A percentile compares a stretch with the other conserved stretches of the same genome.
Conservation (phyloP, 495 filamentous ascomycete genomes). For the Penicillium pulvis region DNA sequence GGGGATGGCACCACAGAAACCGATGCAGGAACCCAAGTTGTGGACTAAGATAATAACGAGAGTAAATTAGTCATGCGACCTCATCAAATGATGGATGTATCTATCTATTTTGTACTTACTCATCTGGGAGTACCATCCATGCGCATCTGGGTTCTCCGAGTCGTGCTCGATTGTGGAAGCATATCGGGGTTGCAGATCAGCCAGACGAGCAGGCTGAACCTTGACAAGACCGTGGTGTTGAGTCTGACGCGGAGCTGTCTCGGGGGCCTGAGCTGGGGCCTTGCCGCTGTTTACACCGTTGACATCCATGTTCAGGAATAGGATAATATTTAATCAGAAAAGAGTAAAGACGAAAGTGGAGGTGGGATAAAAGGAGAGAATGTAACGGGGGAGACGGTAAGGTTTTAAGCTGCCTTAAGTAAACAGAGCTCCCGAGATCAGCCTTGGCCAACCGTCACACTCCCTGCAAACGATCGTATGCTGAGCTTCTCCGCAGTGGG, state of each 20-base stretch:
- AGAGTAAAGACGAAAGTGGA: neutral
- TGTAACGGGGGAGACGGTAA: neutral
- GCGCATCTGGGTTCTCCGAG: conserved; percentile 63
- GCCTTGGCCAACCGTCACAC: conserved; percentile 12
- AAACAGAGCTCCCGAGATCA: conserved; percentile 6
- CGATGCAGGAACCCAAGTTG: conserved; percentile 72
- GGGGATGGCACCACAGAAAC: conserved; percentile 82
- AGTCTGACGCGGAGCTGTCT: conserved; percentile 10
- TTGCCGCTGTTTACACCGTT: conserved; percentile 42
- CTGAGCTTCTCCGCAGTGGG: conserved; percentile 12
- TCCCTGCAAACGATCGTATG: neutral
- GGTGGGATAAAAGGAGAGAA: neutral
- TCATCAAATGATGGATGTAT: neutral
- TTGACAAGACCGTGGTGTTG: conserved; percentile 56
- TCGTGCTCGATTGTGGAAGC: conserved; percentile 72
- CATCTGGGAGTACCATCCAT: conserved; percentile 91
- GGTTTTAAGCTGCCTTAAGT: neutral
- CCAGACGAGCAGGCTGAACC: conserved; percentile 77
- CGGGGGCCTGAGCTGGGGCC: conserved; percentile 34
- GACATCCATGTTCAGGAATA: conserved; percentile 29
- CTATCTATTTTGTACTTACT: conserved; percentile 55
- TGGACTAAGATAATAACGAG: conserved; percentile 56
- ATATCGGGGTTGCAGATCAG: conserved; percentile 89
- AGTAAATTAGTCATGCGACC: conserved; percentile 13
- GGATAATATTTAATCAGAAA: neutral